Conservation (phyloP, 2,329 filamentous ascomycete genomes). For the Fusarium cyanostomum region DNA sequence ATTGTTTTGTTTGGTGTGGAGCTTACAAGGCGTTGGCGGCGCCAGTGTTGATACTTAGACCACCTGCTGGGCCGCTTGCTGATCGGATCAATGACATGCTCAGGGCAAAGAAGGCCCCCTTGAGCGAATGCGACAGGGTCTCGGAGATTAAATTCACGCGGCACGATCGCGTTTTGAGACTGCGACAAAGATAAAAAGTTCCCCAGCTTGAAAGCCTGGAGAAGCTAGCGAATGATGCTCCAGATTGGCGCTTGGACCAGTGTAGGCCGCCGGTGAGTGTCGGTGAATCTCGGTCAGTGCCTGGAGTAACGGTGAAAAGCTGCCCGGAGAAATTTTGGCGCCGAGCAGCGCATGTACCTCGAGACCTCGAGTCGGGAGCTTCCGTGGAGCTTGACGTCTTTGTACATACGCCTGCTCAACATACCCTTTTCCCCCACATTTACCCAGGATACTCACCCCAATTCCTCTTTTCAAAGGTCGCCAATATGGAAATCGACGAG, state of each 20-base stretch:
- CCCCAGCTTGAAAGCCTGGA: conserved; percentile 16
- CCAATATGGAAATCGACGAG: conserved; percentile 72
- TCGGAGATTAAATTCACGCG: conserved; percentile 32
- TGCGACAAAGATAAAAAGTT: conserved; percentile 31
- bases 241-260: conserved; percentile 36
- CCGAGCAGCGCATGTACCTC: conserved; percentile 23
- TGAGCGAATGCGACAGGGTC: conserved; percentile 32
- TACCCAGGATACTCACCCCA: background rate
- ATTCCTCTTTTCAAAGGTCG: conserved; percentile 6
- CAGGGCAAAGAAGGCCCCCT: conserved; percentile 20
- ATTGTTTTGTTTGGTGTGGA: conserved; percentile 40
- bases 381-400: conserved; percentile 28
- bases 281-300: conserved; percentile 28
- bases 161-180: conserved; percentile 33
- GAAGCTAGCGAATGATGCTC: conserved; percentile 16
- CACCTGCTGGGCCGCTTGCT: conserved; percentile 67
- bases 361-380: conserved; percentile 26
- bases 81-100: conserved; percentile 64
- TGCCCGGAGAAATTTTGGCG: conserved; percentile 45
- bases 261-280: conserved; percentile 15
- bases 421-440: background rate
- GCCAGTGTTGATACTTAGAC: conserved; percentile 71
- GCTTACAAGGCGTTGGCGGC: conserved; percentile 62
- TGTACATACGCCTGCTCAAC: conserved; percentile 2
- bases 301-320: conserved; percentile 1